phyloP scores from a whole-genome alignment of 2,329 filamentous ascomycete species.

The Pyricularia grisea region DNA sequence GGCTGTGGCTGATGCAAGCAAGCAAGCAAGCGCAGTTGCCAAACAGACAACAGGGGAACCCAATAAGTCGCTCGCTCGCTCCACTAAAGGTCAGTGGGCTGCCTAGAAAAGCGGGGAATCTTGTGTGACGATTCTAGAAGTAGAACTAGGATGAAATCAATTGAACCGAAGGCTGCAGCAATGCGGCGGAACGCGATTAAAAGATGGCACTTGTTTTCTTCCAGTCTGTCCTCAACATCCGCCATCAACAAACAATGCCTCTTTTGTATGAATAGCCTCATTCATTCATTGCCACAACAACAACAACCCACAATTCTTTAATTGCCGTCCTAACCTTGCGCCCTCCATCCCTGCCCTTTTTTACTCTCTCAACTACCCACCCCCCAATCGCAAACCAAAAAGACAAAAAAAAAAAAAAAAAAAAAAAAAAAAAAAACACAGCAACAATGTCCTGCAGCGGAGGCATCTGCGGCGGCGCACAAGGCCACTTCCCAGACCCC shows the following conservation, averaged over 20 bases:
- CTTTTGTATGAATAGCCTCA: not conserved
- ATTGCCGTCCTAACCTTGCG: no score
- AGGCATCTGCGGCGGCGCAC: not conserved
- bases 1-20: not conserved
- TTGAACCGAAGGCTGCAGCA: no score
- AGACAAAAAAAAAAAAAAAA: not conserved
- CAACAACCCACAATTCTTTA: no score
- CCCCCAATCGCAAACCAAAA: not conserved
- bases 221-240: not conserved
- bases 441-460: constrained; percentile 6
- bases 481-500: constrained; percentile 3
- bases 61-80: not conserved
- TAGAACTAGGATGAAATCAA: no score
- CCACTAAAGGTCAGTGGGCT: not conserved
- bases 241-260: no score
- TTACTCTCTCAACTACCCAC: no score
- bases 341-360: no score
- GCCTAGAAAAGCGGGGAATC: not conserved
- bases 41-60: not conserved
- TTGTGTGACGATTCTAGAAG: not conserved
- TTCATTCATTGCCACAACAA: not conserved
- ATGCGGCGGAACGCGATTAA: no score
- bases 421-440: not conserved
- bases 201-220: not conserved
- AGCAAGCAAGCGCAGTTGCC: no score